Evolutionary conservation across 805 yeast genomes (phyloP), one percentile per base, ranked within the genome.

Genomic region (Cyberlindnera amylophila): DNA sequence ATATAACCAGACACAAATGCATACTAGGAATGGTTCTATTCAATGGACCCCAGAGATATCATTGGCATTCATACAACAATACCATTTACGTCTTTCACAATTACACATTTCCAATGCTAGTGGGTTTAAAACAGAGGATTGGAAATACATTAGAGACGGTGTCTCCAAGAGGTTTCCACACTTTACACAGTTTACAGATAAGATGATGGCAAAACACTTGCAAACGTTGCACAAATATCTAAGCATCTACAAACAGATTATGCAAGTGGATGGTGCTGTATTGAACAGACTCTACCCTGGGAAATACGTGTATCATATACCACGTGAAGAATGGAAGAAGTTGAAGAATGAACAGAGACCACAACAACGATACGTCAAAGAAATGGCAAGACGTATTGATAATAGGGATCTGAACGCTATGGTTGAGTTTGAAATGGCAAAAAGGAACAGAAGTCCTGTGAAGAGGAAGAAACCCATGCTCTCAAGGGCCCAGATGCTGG

Each of bases 11-110:
- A 27, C 5, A 6, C 10, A 11, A 11, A 18, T 32, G 15, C 26
- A 19, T 15, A 34, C 13, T 12, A 19, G 29, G 12, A 15, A 16
- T 21, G 24, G 31, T 24, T 11, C 31, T 4, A 27, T 12, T 27
- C 30, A 34, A 13, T 34, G 38, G 38, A 18, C 27, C 16, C 38
- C 38, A 12, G 38, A 24, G 11, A 17, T 34, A 3, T 34, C 38
- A 12, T n/a, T 34, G 15, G 24, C 21, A 7, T 34, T 34, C 23
- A 17, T 34, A 4, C 38, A 26, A n/a, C 23, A 34, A 9, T 34
- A 26, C n/a, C 38, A 34, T 15, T n/a, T 14, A 4, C 30, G 23
- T 7, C 32, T 34, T 27, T 12, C 30, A 27, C 7, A 23, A 7
- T 23, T 23, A 11, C 27, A 23, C 30, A 11, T 27, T 12, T 12